Conservation (phyloP, 371 early-diverging fungal genomes). For the Zychaea mexicana region DNA sequence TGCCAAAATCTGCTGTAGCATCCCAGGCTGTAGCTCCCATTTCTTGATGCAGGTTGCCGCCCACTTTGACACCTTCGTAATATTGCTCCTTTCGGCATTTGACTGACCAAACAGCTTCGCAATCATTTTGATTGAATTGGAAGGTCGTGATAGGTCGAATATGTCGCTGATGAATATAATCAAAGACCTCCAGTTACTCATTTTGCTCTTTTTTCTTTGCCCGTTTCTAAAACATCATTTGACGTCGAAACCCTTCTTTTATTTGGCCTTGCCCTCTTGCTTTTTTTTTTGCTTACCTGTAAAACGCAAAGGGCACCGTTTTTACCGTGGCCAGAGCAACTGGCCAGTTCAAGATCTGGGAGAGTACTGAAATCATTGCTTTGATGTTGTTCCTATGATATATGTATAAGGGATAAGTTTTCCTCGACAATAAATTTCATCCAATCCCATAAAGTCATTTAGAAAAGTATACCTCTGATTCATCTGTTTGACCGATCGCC, state of each 20-base stretch:
- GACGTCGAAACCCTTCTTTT: not conserved
- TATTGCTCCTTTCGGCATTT: slow-evolving; percentile 57
- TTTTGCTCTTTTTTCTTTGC: not conserved
- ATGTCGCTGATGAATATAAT: slow-evolving; percentile 52
- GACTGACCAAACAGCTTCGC: slow-evolving; percentile 71
- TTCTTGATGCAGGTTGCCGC: slow-evolving; percentile 26
- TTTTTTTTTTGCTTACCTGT: slow-evolving; percentile 44
- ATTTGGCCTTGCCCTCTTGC: not conserved
- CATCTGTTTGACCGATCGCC: slow-evolving; percentile 69
- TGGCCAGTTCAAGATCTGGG: slow-evolving; percentile 79
- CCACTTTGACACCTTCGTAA: slow-evolving; percentile 49
- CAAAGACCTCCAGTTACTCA: not conserved
- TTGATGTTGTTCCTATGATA: slow-evolving; percentile 1
- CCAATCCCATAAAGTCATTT: too few species aligned
- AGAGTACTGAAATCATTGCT: slow-evolving; percentile 13
- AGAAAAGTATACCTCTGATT: not conserved
- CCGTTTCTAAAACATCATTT: not conserved
- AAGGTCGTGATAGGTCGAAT: slow-evolving; percentile 77
- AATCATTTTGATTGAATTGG: slow-evolving; percentile 67
- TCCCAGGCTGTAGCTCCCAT: slow-evolving; percentile 16
- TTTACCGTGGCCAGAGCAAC: slow-evolving; percentile 77
- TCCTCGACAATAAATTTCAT: slow-evolving; percentile 17
- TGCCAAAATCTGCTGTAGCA: not conserved
- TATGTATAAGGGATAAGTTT: too few species aligned
- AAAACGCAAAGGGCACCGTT: slow-evolving; percentile 82